Evolutionary conservation across 805 yeast genomes (phyloP).

Genomic region (Kodamaea sagamina): DNA sequence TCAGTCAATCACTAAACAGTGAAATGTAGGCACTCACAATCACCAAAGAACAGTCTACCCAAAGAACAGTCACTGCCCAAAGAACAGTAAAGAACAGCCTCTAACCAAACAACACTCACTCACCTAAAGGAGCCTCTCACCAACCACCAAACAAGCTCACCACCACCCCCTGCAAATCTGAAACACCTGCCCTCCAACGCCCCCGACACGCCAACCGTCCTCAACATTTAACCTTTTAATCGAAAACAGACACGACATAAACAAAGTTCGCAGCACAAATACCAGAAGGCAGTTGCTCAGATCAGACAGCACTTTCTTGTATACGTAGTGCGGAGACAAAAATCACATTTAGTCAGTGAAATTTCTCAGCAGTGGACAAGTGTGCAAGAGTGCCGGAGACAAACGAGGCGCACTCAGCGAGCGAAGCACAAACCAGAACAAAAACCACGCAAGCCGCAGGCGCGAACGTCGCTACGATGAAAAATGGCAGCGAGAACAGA

Average conservation of each 20-base stretch:
- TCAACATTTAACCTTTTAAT: background rate
- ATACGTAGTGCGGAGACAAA: no score
- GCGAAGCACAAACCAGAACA: no score
- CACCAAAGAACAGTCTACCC: no score
- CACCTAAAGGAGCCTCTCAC: no score
- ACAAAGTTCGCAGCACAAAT: background rate
- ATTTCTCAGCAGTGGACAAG: background rate
- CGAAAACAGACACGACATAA: conserved; percentile 5
- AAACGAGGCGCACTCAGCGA: background rate
- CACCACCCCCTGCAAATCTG: background rate
- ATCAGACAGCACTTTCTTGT: background rate
- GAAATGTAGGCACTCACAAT: no score
- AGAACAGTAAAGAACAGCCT: no score
- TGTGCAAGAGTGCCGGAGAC: background rate
- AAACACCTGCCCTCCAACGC: conserved; percentile 4
- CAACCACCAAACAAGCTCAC: no score
- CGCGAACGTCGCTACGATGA: conserved; percentile 6
- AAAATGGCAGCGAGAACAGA: conserved; percentile 11
- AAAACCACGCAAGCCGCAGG: no score
- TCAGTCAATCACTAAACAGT: no score
- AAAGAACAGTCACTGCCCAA: no score
- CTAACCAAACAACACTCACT: no score
- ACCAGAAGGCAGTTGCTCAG: conserved; percentile 1
- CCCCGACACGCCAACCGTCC: conserved; percentile 1
- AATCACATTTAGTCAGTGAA: no score